Conservation (phyloP, 768 basidiomycete species). For the Porpolomopsis calyptriformis region DNA sequence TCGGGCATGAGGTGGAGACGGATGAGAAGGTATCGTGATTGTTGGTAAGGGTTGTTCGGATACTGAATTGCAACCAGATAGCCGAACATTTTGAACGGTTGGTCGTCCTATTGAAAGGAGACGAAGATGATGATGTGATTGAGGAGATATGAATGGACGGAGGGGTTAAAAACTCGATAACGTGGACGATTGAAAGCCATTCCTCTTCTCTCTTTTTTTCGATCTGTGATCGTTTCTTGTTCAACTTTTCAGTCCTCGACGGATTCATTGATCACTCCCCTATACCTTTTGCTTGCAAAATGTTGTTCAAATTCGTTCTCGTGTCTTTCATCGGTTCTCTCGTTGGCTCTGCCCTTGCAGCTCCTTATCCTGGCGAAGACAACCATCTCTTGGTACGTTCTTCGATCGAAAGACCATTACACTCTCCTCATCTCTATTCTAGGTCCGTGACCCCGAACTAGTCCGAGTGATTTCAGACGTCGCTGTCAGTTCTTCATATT, state of each 20-base stretch:
- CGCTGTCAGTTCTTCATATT: too few relatives aligned
- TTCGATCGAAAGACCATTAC: not conserved
- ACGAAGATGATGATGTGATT: too few relatives aligned
- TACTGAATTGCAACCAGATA: conserved; percentile 55
- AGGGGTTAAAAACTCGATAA: not conserved
- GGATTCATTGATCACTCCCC: conserved; percentile 16
- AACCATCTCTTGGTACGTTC: not conserved
- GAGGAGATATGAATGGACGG: too few relatives aligned
- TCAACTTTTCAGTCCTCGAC: not conserved
- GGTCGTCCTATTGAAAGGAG: conserved; percentile 75
- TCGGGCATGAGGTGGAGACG: conserved; percentile 65
- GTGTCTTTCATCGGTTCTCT: conserved; percentile 17
- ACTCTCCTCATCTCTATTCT: not conserved
- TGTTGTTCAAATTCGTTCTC: conserved; percentile 20
- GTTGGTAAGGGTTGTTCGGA: not conserved
- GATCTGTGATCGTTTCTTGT: not conserved
- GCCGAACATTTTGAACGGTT: conserved; percentile 81
- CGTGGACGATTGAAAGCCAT: not conserved
- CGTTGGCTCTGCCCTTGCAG: conserved; percentile 17
- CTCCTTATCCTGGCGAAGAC: conserved; percentile 9
- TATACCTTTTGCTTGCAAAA: conserved; percentile 30
- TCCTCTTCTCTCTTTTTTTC: not conserved
- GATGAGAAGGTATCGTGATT: conserved; percentile 52
- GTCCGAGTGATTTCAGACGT: too few relatives aligned
- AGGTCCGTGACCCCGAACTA: not conserved